Percentiles rank a stretch among this genome's conserved stretches.
Conservation (phyloP, 2,329 filamentous ascomycete genomes). For the Talaromyces rugulosus region DNA sequence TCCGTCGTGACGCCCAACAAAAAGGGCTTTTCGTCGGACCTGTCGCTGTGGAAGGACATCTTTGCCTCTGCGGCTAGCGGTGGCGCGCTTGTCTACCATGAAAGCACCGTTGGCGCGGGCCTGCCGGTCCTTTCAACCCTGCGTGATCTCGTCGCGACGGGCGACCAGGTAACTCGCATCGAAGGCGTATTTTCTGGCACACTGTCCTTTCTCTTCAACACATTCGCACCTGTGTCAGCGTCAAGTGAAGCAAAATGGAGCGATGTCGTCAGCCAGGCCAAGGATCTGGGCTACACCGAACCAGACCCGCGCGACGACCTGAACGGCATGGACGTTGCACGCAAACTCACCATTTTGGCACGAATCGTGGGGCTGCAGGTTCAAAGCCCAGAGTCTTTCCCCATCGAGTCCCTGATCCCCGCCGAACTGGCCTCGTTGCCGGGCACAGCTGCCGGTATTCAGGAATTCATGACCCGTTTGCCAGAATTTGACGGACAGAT, state of each 20-base stretch:
- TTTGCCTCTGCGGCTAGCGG: constrained; percentile 63
- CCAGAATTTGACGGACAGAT: constrained; percentile 83
- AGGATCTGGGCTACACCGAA: constrained; percentile 88
- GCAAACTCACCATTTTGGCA: constrained; percentile 92
- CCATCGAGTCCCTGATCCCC: constrained; percentile 89
- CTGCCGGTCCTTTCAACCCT: constrained; percentile 90
- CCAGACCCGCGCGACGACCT: constrained; percentile 82
- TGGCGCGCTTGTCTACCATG: constrained; percentile 82
- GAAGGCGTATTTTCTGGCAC: constrained; percentile 98
- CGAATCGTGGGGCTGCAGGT: constrained; percentile 77
- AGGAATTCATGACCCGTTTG: constrained; percentile 80
- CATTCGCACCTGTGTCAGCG: constrained; percentile 77
- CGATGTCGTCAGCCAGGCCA: constrained; percentile 85
- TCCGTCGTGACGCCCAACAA: constrained; percentile 97
- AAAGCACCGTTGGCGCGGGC: constrained; percentile 89
- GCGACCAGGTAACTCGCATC: constrained; percentile 85
- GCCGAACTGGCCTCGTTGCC: constrained; percentile 72
- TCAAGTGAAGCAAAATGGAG: constrained; percentile 68
- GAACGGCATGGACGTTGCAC: constrained; percentile 85
- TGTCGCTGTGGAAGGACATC: constrained; percentile 81
- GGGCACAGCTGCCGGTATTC: constrained; percentile 54
- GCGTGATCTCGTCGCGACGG: constrained; percentile 90
- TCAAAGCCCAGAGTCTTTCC: constrained; percentile 80
- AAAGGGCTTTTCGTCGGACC: constrained; percentile 86
- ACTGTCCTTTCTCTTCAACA: constrained; percentile 98